Evolutionary conservation across 2,329 filamentous ascomycete genomes (phyloP).

Genomic region (Fusarium chaquense): DNA sequence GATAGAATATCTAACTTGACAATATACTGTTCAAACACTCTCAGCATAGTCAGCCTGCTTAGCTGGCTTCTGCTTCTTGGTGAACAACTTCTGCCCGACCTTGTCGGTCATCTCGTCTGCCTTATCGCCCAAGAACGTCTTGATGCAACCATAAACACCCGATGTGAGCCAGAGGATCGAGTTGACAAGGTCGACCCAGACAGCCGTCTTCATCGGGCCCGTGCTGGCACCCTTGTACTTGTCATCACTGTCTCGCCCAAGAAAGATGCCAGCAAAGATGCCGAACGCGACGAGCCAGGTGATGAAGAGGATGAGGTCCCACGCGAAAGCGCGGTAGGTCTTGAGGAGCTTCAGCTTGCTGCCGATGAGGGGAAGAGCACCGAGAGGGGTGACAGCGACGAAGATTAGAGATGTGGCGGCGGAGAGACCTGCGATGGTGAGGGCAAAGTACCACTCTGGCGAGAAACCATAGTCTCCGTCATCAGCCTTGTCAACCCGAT

Average conservation of each 20-base stretch:
- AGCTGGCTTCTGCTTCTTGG: conserved; percentile 49
- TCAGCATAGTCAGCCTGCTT: conserved; percentile 47
- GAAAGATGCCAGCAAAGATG: conserved; percentile 78
- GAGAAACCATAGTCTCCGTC: conserved; percentile 56
- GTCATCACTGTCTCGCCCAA: conserved; percentile 67
- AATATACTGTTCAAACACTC: conserved; percentile 44
- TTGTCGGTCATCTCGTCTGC: conserved; percentile 55
- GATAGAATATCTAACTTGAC: neutral
- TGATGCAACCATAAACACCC: conserved; percentile 56
- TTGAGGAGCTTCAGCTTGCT: conserved; percentile 52
- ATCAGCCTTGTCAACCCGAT: conserved; percentile 62
- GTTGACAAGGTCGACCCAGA: conserved; percentile 78
- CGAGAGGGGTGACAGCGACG: conserved; percentile 53
- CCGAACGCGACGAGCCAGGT: conserved; percentile 77
- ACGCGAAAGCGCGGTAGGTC: conserved; percentile 59
- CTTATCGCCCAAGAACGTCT: conserved; percentile 58
- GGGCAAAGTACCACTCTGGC: conserved; percentile 73
- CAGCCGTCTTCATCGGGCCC: conserved; percentile 73
- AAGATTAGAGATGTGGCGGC: conserved; percentile 63
- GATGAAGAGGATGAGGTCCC: conserved; percentile 59
- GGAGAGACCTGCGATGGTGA: conserved; percentile 67
- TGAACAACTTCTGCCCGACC: conserved; percentile 55
- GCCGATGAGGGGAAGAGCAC: conserved; percentile 51
- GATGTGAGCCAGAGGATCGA: conserved; percentile 73
- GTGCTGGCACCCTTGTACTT: conserved; percentile 60